Base-by-base conservation (phyloP, 495 filamentous ascomycete species). In the Echria macrotheca region DNA sequence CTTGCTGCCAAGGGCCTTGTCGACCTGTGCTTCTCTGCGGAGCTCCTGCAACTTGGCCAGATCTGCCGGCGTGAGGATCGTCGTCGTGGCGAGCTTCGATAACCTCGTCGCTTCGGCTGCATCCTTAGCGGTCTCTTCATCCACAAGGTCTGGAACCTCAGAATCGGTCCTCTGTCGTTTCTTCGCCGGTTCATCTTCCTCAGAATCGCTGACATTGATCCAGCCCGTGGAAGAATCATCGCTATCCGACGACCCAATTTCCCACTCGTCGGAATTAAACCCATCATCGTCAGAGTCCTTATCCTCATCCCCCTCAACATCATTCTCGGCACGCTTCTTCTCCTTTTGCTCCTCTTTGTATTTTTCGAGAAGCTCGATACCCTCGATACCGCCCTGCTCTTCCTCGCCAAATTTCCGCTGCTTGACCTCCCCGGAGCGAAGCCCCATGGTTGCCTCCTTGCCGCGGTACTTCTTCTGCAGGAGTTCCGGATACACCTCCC, bases 21-120 rank as follows among this genome's bases (percentile, higher is more conserved):
- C 77, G 40, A 96, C 67, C 24, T 78, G 77, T 46, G 90, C 84
- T 51, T 85, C 69, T 11, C 83, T 69, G 25, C 83, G 84, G 11
- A 99, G 82, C 68, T 96, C 93, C 49, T 86, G 81, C 17, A 99
- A 82, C 63, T 99, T 96, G 48, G 85, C 82, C 19, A 96, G 78
- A 70, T 96, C 91, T 35, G 90, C 89, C 0, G 91, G 91, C 0
- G 91, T 96, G 47, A 96, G 82, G 49, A 96, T 89, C 33, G 83
- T 78, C 4, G 86, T 91, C 0, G 87, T 93, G n/a, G 87, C 87
- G 23, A 95, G 72, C 44, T 76, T 87, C 3, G 66, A 57, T n/a
- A 70, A 61, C 24, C 61, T 37, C 29, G 56, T 57, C 21, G 50
- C 44, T 26, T 74, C 74, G 19, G 62, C 64, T 23, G 69, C 68